These are phyloP conservation scores for Urochloa ruziziensis DNA, from an alignment of 176 grass and related monocot species.

Conservation along the genomic window DNA sequence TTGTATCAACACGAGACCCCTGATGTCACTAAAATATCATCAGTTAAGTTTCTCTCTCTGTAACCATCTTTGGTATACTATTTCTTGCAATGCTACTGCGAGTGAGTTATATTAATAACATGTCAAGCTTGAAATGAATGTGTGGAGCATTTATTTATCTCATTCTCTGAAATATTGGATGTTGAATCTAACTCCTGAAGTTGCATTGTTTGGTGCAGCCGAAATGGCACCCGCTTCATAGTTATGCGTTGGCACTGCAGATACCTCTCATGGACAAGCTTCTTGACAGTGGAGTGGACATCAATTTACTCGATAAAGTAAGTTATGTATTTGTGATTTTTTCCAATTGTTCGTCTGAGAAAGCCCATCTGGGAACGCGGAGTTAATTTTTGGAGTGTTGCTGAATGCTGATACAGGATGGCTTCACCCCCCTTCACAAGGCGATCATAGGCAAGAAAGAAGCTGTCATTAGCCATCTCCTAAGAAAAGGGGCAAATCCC, in stretches of 20 bases:
- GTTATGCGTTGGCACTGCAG: constrained; percentile 60
- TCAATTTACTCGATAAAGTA: constrained; percentile 72
- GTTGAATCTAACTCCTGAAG: constrained; percentile 3
- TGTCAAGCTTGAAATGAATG: background rate
- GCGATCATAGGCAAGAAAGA: constrained; percentile 91
- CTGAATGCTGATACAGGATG: constrained; percentile 77
- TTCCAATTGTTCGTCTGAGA: background rate
- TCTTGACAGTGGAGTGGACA: constrained; percentile 61
- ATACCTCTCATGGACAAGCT: constrained; percentile 88
- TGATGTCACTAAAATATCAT: constrained; percentile 67
- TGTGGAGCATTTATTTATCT: background rate
- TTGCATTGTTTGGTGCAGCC: constrained; percentile 55
- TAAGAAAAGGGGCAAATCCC: constrained; percentile 85
- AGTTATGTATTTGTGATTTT: background rate
- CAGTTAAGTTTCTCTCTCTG: constrained; percentile 45
- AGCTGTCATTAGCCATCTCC: constrained; percentile 87
- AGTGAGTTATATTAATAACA: background rate
- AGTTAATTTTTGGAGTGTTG: constrained; percentile 14
- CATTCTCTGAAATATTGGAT: background rate
- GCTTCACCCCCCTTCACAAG: constrained; percentile 80
- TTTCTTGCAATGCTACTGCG: background rate
- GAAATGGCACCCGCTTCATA: constrained; percentile 88
- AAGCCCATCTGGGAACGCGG: background rate
- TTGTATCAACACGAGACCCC: constrained; percentile 56
- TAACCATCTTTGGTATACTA: background rate